A percentile compares a stretch with the other conserved stretches of the same genome.
These are phyloP conservation scores for Pezicula radicicola DNA, from an alignment of 2,329 filamentous ascomycete species.

Conservation along the genomic window DNA sequence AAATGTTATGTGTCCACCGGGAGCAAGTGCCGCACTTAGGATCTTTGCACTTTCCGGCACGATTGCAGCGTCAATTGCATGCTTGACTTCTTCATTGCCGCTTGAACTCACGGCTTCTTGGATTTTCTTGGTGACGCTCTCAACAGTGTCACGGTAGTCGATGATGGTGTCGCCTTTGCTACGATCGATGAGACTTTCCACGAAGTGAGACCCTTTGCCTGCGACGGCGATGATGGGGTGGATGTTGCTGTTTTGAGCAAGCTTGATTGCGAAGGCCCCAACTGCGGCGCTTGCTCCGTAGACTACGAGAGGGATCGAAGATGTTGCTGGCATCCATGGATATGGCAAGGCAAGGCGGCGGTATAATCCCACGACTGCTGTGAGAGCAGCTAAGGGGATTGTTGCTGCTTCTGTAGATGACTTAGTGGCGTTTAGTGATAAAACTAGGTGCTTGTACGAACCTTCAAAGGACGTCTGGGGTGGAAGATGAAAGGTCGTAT, in stretches of 20 bases:
- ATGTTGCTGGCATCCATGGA: slow-evolving; percentile 41
- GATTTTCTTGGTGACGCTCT: slow-evolving; percentile 26
- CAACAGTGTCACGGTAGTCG: slow-evolving; percentile 48
- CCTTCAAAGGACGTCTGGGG: slow-evolving; percentile 11
- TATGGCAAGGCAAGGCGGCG: slow-evolving; percentile 41
- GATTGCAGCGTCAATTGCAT: neutral
- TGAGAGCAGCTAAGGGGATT: slow-evolving; percentile 53
- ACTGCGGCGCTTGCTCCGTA: slow-evolving; percentile 52
- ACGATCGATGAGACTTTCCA: slow-evolving; percentile 43
- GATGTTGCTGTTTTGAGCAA: slow-evolving; percentile 40
- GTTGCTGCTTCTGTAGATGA: slow-evolving; percentile 49
- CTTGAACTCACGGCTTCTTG: neutral
- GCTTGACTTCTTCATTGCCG: neutral
- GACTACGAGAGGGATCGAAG: slow-evolving; percentile 33
- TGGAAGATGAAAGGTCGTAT: slow-evolving; percentile 44
- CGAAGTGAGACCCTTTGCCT: slow-evolving; percentile 41
- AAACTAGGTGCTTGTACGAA: slow-evolving; percentile 26
- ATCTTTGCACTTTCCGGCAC: neutral
- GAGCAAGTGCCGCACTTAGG: neutral
- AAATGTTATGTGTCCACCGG: neutral
- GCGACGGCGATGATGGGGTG: slow-evolving; percentile 56
- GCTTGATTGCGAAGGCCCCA: slow-evolving; percentile 52
- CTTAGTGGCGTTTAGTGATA: slow-evolving; percentile 48
- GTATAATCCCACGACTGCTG: slow-evolving; percentile 49
- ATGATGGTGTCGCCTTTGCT: slow-evolving; percentile 48